Base-by-base conservation (phyloP, 73 alveolate genomes). In the Tetrahymena borealis region DNA sequence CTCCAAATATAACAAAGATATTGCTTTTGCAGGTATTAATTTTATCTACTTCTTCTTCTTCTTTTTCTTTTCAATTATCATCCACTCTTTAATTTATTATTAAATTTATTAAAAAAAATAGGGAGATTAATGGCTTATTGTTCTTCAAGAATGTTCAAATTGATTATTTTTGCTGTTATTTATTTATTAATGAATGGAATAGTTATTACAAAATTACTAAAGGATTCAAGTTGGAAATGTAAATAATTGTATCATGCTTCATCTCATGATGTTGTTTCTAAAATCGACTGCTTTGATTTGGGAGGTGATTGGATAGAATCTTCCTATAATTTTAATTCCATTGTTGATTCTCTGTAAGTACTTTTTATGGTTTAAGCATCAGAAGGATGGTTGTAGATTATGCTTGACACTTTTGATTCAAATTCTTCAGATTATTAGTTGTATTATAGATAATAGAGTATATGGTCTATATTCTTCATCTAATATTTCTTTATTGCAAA, bases 221-320 rank as follows among this genome's bases (percentile, higher is more conserved):
- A 60, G 28, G 35, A 60, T 35, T 60, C 85, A 24, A 35, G 85
- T 13, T 60, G 85, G 85, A 60, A 24, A 35, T 60, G 85, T 35
- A 60, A 60, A 35, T 35, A 60, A 1, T 35, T 20, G 1, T 60
- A 60, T 15, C 28, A 60, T 18, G 37, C 85, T 13, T 60, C 85
- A 24, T 60, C 85, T 20, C 85, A 60, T 60, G 85, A 60, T 60
- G 28, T 2, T 15, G 15, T 60, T 15, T 60, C 85, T 7, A 92
- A 78, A 39, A n/a, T n/a, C 9, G 95, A 92, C 78, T 92, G 95
- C 36, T 38, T 92, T 33, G 95, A 92, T 92, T 78, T 78, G 39
- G 95, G 95, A 10, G 95, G 95, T 20, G 90, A 78, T 37, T 92
- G 95, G 95, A 91, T 92, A 60, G 35, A 60, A 60, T 20, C 85